Percentiles rank a stretch among this genome's conserved stretches.
Evolutionary conservation across 306 rosid species (phyloP).

Genomic region (Malus orientalis): DNA sequence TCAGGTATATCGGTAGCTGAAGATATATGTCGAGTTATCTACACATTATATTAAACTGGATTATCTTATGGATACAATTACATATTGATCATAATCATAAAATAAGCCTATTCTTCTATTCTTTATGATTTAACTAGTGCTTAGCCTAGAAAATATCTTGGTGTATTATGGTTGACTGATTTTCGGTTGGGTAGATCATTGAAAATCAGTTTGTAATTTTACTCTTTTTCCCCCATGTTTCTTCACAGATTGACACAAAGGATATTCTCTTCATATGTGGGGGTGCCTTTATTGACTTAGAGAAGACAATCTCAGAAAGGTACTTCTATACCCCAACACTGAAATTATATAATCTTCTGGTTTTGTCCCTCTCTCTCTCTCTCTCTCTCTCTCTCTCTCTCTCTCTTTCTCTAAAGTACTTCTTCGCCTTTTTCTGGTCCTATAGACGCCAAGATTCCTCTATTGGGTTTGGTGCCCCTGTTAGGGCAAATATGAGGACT

Average conservation of each 20-base stretch:
- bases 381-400: too few relatives aligned
- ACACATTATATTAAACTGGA: neutral
- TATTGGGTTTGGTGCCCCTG: conserved; percentile 94
- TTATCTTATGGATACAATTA: neutral
- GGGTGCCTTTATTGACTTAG: conserved; percentile 91
- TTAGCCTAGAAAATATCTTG: neutral
- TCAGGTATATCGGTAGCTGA: conserved; percentile 40
- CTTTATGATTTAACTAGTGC: neutral
- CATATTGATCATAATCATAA: neutral
- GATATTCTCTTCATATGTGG: conserved; percentile 97
- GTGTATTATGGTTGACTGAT: conserved; percentile 3
- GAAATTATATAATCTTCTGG: conserved; percentile 3
- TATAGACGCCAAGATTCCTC: conserved; percentile 89
- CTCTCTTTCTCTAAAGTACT: neutral
- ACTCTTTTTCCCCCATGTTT: neutral
- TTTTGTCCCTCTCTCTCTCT: neutral
- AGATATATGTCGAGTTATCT: neutral
- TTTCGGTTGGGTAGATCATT: neutral
- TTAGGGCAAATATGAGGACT: conserved; percentile 84
- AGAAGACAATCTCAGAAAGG: conserved; percentile 99
- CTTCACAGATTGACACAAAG: conserved; percentile 87
- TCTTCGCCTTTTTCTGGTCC: conserved; percentile 10
- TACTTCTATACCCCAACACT: conserved; percentile 12
- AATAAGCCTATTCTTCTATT: neutral
- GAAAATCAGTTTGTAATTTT: conserved; percentile 6